Percentiles rank a stretch among this genome's conserved stretches.
phyloP scores from a whole-genome alignment of 257 asterid species.

The Primulina tabacum region DNA sequence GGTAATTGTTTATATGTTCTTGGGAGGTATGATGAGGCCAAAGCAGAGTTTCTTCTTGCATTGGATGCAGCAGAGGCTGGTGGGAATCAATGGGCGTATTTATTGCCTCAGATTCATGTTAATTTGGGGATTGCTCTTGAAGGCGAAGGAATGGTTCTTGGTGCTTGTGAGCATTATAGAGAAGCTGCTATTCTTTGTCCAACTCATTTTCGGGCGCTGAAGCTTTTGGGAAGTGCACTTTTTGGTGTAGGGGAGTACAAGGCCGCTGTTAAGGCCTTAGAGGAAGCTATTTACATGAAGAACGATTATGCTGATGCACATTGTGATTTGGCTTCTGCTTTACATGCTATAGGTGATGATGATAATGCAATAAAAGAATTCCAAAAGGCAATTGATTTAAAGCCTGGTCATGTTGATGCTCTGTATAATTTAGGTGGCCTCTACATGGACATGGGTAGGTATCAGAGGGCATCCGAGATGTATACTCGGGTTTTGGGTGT shows the following conservation, averaged over 20 bases:
- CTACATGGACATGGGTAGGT: conserved; percentile 99
- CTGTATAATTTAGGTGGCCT: conserved; percentile 89
- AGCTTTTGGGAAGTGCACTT: conserved; percentile 95
- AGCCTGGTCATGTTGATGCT: conserved; percentile 97
- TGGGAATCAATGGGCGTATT: conserved; percentile 97
- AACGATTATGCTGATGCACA: conserved; percentile 97
- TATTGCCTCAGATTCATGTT: conserved; percentile 97
- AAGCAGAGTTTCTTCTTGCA: conserved; percentile 81
- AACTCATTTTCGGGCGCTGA: conserved; percentile 92
- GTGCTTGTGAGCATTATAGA: conserved; percentile 99
- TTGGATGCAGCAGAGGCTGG: conserved; percentile 93
- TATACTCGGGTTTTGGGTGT: conserved; percentile 87
- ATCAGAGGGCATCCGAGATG: conserved; percentile 98
- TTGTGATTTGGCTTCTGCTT: conserved; percentile 97
- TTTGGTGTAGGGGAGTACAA: conserved; percentile 97
- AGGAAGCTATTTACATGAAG: conserved; percentile 94
- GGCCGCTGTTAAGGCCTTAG: conserved; percentile 98
- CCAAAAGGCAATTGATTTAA: conserved; percentile 95
- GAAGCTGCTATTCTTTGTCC: conserved; percentile 99
- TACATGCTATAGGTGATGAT: conserved; percentile 93
- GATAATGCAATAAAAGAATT: conserved; percentile 98
- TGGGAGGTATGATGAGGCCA: conserved; percentile 66
- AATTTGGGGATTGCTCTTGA: conserved; percentile 92
- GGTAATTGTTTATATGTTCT: conserved; percentile 88
- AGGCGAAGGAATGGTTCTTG: conserved; percentile 93